Percentiles rank a stretch among this genome's conserved stretches.
phyloP scores from a whole-genome alignment of 495 filamentous ascomycete species.

The Penicillium parvum region DNA sequence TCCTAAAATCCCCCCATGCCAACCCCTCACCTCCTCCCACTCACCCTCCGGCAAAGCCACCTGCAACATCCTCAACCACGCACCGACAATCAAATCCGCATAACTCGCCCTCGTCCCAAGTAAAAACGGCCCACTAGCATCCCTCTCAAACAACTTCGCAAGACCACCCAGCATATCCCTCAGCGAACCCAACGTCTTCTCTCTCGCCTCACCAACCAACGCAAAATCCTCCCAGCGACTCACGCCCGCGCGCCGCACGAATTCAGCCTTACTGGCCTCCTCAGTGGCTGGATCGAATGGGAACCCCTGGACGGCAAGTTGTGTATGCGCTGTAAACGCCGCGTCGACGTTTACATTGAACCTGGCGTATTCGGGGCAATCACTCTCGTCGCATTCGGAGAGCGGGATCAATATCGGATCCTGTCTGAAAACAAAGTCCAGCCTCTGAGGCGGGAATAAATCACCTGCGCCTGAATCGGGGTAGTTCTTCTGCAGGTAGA shows the following conservation, averaged over 20 bases:
- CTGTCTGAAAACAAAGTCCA: conserved; percentile 18
- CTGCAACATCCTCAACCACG: conserved; percentile 51
- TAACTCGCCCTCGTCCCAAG: conserved; percentile 44
- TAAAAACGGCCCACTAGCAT: conserved; percentile 47
- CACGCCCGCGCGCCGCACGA: conserved; percentile 41
- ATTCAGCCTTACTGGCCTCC: conserved; percentile 39
- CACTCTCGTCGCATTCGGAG: conserved; percentile 15
- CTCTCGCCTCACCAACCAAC: conserved; percentile 38
- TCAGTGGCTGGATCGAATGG: conserved; percentile 43
- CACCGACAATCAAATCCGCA: conserved; percentile 62
- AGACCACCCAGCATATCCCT: conserved; percentile 35
- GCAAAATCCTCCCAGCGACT: conserved; percentile 44
- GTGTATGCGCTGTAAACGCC: conserved; percentile 39
- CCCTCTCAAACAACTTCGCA: conserved; percentile 37
- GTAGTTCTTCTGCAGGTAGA: conserved; percentile 51
- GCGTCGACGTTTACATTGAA: conserved; percentile 51
- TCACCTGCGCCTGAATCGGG: conserved; percentile 32
- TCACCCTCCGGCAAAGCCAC: conserved; percentile 33
- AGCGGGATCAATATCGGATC: conserved; percentile 24
- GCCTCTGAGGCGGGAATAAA: conserved; percentile 38
- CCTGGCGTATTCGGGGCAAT: conserved; percentile 21
- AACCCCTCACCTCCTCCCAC: conserved; percentile 47
- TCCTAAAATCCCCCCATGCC: conserved; percentile 50
- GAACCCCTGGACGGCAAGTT: conserved; percentile 29
- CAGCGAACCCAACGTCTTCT: conserved; percentile 34